A percentile compares a stretch with the other conserved stretches of the same genome.
Evolutionary conservation across 441 rosid genomes (phyloP).

Genomic region (Populus hybrid): DNA sequence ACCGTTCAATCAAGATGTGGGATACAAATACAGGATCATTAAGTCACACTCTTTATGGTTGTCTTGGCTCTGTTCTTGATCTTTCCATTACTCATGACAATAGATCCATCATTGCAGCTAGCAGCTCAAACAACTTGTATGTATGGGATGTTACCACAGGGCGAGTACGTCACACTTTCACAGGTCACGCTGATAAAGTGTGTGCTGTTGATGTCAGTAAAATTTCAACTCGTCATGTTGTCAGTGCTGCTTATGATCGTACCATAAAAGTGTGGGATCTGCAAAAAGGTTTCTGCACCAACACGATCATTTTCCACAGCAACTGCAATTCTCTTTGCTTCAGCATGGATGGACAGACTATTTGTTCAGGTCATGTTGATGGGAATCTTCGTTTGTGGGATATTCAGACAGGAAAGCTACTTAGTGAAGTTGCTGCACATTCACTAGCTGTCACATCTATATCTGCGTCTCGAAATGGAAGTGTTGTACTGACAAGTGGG

Average conservation of each 20-base stretch:
- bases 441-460: conserved; percentile 75
- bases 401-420: conserved; percentile 75
- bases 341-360: conserved; percentile 81
- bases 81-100: conserved; percentile 77
- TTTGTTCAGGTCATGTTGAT: conserved; percentile 92
- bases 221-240: conserved; percentile 72
- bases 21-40: conserved; percentile 69
- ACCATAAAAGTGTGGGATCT: conserved; percentile 90
- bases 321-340: conserved; percentile 83
- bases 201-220: conserved; percentile 94
- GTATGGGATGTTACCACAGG: conserved; percentile 88
- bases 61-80: conserved; percentile 90
- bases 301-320: conserved; percentile 79
- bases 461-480: conserved; percentile 66
- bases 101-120: conserved; percentile 81
- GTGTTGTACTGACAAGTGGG: conserved; percentile 72
- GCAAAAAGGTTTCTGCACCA: conserved; percentile 90
- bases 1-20: conserved; percentile 82
- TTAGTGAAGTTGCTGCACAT: conserved; percentile 88
- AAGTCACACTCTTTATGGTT: conserved; percentile 60
- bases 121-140: conserved; percentile 83
- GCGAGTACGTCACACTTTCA: conserved; percentile 75
- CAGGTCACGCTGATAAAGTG: conserved; percentile 84
- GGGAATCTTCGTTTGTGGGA: conserved; percentile 94
- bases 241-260: conserved; percentile 91